Conservation (phyloP, 2,329 filamentous ascomycete genomes). For the Exophiala sp. region DNA sequence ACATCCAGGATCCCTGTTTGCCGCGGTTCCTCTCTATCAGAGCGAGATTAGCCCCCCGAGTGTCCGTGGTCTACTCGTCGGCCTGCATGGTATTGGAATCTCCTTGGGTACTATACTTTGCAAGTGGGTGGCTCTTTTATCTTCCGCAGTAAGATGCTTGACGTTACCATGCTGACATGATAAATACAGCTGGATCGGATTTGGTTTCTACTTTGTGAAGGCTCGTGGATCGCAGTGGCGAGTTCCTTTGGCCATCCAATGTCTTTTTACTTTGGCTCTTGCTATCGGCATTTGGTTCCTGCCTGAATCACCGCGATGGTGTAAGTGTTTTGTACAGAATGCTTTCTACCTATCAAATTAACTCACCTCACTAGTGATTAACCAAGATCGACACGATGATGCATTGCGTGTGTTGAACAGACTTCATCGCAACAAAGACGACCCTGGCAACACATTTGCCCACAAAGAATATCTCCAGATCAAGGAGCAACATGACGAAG, state of each 20-base stretch:
- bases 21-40: conserved; percentile 24
- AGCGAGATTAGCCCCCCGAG: conserved; percentile 31
- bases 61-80: conserved; percentile 28
- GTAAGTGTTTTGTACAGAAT: conserved; percentile 8
- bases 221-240: conserved; percentile 53
- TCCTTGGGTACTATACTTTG: conserved; percentile 7
- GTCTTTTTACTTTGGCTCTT: conserved; percentile 63
- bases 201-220: conserved; percentile 29
- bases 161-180: conserved; percentile 14
- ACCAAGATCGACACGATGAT: conserved; percentile 35
- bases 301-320: conserved; percentile 74
- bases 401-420: conserved; percentile 35
- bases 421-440: conserved; percentile 11
- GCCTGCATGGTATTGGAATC: conserved; percentile 31
- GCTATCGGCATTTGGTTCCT: conserved; percentile 69
- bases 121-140: not conserved
- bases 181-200: conserved; percentile 28
- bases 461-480: conserved; percentile 14
- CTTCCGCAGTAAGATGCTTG: not conserved
- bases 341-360: conserved; percentile 18
- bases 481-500: conserved; percentile 14
- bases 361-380: conserved; percentile 25
- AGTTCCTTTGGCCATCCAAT: conserved; percentile 67
- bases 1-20: conserved; percentile 6
- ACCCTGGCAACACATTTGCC: conserved; percentile 8